These are phyloP conservation scores for Eucalyptus cloeziana DNA, from an alignment of 345 rosid species.

Conservation along the genomic window DNA sequence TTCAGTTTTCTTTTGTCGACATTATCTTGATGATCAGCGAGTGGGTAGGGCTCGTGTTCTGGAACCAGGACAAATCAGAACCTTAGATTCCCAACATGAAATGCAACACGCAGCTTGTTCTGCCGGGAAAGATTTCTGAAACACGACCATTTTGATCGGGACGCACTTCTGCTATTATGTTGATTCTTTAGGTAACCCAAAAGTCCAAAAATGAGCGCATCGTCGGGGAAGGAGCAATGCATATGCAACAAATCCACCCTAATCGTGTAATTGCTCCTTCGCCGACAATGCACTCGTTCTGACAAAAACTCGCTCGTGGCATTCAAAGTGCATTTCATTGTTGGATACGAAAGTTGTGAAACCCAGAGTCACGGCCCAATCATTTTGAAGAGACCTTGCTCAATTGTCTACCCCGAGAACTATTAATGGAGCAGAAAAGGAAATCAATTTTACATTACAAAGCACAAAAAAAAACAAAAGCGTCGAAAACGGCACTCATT, in stretches of 20 bases:
- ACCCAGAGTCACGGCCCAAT: background rate
- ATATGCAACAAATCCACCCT: no score
- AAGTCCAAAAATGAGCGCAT: background rate
- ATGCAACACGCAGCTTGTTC: background rate
- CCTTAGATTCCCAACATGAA: background rate
- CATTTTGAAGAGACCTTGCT: background rate
- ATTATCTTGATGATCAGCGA: background rate
- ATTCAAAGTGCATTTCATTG: no score
- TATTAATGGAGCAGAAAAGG: background rate
- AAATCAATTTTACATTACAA: background rate
- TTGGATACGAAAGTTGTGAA: background rate
- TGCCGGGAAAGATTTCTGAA: background rate
- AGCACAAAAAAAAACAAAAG: background rate
- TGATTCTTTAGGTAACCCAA: background rate
- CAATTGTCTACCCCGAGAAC: background rate
- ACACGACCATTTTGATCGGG: background rate
- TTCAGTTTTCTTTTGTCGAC: background rate
- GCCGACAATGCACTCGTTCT: no score
- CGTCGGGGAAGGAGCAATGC: no score
- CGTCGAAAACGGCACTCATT: background rate
- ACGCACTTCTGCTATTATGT: background rate
- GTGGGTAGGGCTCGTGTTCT: background rate
- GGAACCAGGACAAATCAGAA: background rate
- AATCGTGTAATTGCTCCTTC: no score
- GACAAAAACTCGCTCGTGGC: no score